Evolutionary conservation across 768 basidiomycete species (phyloP).

Genomic region (Suillus fuscotomentosus): DNA sequence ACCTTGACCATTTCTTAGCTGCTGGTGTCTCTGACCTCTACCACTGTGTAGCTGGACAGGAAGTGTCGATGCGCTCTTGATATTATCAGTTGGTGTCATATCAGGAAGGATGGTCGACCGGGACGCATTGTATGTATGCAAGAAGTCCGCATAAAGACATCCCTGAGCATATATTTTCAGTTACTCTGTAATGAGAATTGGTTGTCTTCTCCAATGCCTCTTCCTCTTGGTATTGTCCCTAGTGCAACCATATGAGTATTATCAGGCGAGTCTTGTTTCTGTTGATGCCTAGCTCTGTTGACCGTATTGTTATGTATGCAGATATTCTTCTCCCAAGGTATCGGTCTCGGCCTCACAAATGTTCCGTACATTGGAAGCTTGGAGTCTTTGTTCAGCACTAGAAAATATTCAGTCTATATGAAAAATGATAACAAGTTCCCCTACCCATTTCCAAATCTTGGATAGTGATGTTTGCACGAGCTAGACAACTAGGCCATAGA

Average conservation of each 20-base stretch:
- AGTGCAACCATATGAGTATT: constrained; percentile 34
- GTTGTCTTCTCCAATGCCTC: constrained; percentile 40
- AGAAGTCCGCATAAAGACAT: neutral
- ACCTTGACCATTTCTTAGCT: neutral
- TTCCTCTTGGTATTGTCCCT: constrained; percentile 46
- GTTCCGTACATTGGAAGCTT: constrained; percentile 28
- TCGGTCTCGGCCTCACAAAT: constrained; percentile 40
- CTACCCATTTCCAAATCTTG: no score
- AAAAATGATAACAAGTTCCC: no score
- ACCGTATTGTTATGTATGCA: constrained; percentile 20
- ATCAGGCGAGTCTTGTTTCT: constrained; percentile 25
- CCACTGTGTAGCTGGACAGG: constrained; percentile 41
- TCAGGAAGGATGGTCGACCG: constrained; percentile 50
- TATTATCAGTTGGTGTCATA: constrained; percentile 43
- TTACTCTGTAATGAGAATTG: constrained; percentile 43
- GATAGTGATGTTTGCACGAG: no score
- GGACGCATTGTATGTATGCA: constrained; percentile 44
- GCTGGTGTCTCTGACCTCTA: neutral
- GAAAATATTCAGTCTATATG: no score
- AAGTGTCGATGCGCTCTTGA: constrained; percentile 45
- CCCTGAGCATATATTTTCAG: constrained; percentile 19
- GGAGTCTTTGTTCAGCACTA: no score
- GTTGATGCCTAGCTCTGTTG: neutral
- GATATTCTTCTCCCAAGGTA: constrained; percentile 44
- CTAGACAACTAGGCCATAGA: no score